A percentile compares a stretch with the other conserved stretches of the same genome.
Evolutionary conservation across 1,284 basidiomycete genomes (phyloP).

Genomic region (Cutaneotrichosporon cyanovorans): DNA sequence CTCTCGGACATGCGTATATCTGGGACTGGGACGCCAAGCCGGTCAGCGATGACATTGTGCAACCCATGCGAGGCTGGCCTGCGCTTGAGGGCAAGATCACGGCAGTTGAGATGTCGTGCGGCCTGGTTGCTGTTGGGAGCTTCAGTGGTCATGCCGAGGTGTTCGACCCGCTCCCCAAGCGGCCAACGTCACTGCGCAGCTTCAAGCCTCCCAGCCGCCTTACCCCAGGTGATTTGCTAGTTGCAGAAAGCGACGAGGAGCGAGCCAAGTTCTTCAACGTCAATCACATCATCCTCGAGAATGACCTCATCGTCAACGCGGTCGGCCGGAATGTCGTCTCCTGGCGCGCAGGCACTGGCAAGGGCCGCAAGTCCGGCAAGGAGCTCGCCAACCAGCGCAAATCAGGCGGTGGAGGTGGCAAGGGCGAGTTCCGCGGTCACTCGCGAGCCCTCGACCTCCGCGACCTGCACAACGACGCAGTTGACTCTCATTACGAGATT

Average conservation of each 20-base stretch:
- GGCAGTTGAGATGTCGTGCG: constrained; percentile 30
- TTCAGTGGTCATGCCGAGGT: constrained; percentile 37
- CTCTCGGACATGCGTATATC: constrained; percentile 29
- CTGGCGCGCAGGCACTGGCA: constrained; percentile 40
- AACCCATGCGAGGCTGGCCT: constrained; percentile 30
- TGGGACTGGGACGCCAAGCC: constrained; percentile 32
- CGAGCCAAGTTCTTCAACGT: constrained; percentile 31
- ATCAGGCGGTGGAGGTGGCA: constrained; percentile 20
- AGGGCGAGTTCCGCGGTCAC: constrained; percentile 19
- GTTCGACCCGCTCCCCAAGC: constrained; percentile 34
- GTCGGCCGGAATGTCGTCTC: constrained; percentile 39
- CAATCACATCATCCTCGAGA: constrained; percentile 41
- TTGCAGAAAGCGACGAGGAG: constrained; percentile 26
- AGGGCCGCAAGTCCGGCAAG: constrained; percentile 30
- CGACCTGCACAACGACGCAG: constrained; percentile 27
- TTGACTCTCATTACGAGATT: constrained; percentile 27
- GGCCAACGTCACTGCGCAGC: constrained; percentile 27
- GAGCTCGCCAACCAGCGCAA: constrained; percentile 17
- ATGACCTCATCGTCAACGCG: constrained; percentile 39
- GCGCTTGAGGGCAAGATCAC: constrained; percentile 35
- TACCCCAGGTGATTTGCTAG: constrained; percentile 26
- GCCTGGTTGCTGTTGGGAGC: constrained; percentile 37
- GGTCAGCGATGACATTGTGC: constrained; percentile 2
- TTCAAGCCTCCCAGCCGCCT: constrained; percentile 32
- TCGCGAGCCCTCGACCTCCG: constrained; percentile 26